Conservation (phyloP, 352 stramenopile species). For the Peronospora destructor region DNA sequence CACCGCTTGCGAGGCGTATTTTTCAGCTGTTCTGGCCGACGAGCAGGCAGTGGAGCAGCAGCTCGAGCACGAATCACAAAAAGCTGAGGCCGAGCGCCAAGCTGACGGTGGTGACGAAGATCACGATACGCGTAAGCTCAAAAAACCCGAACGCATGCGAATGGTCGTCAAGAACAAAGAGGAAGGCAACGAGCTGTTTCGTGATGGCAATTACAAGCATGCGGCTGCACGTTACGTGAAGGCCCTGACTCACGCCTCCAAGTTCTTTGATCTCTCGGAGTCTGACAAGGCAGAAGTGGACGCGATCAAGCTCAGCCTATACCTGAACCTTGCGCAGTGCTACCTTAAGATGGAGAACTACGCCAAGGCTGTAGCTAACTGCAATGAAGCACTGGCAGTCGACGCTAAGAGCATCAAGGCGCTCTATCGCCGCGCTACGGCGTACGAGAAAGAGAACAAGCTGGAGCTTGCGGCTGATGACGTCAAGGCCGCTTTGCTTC, state of each 20-base stretch:
- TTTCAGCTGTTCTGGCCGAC: slow-evolving; percentile 55
- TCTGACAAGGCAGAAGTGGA: slow-evolving; percentile 83
- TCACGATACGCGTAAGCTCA: slow-evolving; percentile 89
- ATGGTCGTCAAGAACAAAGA: slow-evolving; percentile 93
- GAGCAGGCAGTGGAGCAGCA: slow-evolving; percentile 64
- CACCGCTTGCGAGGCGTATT: slow-evolving; percentile 53
- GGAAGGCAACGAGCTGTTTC: slow-evolving; percentile 91
- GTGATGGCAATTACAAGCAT: slow-evolving; percentile 84
- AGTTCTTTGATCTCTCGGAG: slow-evolving; percentile 89
- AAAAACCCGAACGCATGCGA: slow-evolving; percentile 90
- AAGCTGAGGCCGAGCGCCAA: slow-evolving; percentile 64
- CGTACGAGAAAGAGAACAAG: slow-evolving; percentile 86
- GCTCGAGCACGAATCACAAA: slow-evolving; percentile 65
- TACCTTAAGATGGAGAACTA: slow-evolving; percentile 92
- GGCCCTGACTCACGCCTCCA: slow-evolving; percentile 83
- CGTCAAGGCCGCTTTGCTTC: slow-evolving; percentile 44
- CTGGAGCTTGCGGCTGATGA: slow-evolving; percentile 60
- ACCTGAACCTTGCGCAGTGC: slow-evolving; percentile 90
- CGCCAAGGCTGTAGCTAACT: slow-evolving; percentile 76
- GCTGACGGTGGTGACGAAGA: slow-evolving; percentile 77
- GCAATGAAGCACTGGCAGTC: slow-evolving; percentile 70
- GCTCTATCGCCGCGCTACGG: slow-evolving; percentile 78
- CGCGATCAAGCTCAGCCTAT: slow-evolving; percentile 85
- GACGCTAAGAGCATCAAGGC: slow-evolving; percentile 80
- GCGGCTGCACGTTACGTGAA: slow-evolving; percentile 88